Evolutionary conservation across 441 rosid species (phyloP), one percentile per base, ranked within the genome.

Genomic region (Cnidoscolus chayamansa): DNA sequence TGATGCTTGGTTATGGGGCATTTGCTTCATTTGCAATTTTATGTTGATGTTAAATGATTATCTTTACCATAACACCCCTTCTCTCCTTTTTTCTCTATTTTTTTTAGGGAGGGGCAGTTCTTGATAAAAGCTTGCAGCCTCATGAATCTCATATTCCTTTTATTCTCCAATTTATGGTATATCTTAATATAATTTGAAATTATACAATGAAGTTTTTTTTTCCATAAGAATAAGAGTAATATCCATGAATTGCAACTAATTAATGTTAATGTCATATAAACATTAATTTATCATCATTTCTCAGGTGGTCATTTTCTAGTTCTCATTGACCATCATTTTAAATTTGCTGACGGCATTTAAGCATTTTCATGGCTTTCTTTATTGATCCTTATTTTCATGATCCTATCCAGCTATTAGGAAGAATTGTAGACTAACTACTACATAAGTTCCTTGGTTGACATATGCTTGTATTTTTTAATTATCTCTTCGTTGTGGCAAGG

Each of bases 61-160:
- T 37, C 3, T 35, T 62, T 10, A 10, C 49, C n/a, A 53, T 63
- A 13, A 25, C 40, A 45, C 45, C 8, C 15, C 63, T 15, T 37
- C 25, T 25, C 25, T 25, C 25, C 25, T 63, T 72, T 82, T 40
- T 40, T 2, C 4, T 35, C 40, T 35, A 25, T 35, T 6, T 40
- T 40, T 7, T 75, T 32, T 83, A 95, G 99, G 87, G 77, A 75
- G 97, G 99, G 68, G 90, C 89, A 62, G 84, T 89, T 81, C 82
- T 91, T 76, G 92, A 86, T 60, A 89, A 84, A 86, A 76, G 84
- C 75, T 80, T 91, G 82, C 98, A 93, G 86, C 98, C 99, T 63
- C 88, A 90, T 77, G 99, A 95, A 85, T 87, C 99, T 12, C 99
- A 95, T 78, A 86, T 91, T 72, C 97, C 98, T 72, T 95, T 86